Conservation (phyloP, 2,329 filamentous ascomycete genomes). For the Xylaria digitata region DNA sequence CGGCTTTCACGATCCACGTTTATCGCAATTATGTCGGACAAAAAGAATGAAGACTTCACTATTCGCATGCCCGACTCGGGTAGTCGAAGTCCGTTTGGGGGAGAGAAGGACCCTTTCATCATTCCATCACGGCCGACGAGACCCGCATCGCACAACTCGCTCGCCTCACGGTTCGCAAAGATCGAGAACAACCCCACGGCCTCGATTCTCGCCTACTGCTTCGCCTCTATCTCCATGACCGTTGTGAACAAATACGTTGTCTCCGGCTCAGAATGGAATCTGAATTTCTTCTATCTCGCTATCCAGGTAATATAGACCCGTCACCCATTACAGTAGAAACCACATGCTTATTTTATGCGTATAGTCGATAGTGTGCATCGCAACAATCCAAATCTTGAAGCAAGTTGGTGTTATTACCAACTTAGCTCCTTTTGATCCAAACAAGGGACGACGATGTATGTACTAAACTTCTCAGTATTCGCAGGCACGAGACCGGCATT, state of each 20-base stretch:
- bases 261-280: slow-evolving; percentile 89
- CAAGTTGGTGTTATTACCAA: slow-evolving; percentile 83
- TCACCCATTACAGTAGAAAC: slow-evolving; percentile 9
- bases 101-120: slow-evolving; percentile 66
- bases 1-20: slow-evolving; percentile 8
- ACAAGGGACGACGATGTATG: slow-evolving; percentile 93
- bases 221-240: slow-evolving; percentile 98
- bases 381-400: slow-evolving; percentile 86
- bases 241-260: slow-evolving; percentile 99
- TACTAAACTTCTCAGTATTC: slow-evolving; percentile 32
- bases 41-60: slow-evolving; percentile 86
- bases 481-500: slow-evolving; percentile 6
- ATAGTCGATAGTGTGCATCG: slow-evolving; percentile 89
- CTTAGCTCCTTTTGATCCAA: slow-evolving; percentile 81
- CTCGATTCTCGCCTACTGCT: slow-evolving; percentile 90
- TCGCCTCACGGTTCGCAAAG: slow-evolving; percentile 56
- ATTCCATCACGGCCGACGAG: slow-evolving; percentile 52
- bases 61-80: slow-evolving; percentile 75
- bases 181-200: slow-evolving; percentile 80
- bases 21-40: slow-evolving; percentile 77
- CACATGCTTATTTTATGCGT: slow-evolving; percentile 37
- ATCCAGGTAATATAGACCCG: slow-evolving; percentile 76
- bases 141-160: slow-evolving; percentile 53
- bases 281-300: slow-evolving; percentile 94
- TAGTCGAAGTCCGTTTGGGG: slow-evolving; percentile 59